Percentiles rank a stretch among this genome's conserved stretches.
phyloP scores from a whole-genome alignment of 257 asterid genomes.

The Solanum clarkiae region DNA sequence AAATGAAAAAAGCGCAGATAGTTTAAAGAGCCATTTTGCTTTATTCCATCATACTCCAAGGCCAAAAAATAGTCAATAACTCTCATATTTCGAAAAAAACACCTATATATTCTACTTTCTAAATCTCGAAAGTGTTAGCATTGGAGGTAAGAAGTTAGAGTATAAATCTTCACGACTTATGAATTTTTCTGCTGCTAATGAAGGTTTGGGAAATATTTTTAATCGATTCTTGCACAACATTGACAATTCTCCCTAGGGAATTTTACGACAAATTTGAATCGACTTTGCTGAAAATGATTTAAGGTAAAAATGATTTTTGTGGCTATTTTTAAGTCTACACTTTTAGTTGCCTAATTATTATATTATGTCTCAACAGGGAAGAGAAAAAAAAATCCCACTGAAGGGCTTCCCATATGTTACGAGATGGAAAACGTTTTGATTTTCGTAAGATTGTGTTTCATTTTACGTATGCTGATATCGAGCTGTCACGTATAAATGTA shows the following conservation, averaged over 20 bases:
- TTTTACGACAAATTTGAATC: slow-evolving; percentile 14
- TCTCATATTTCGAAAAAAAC: too few relatives aligned
- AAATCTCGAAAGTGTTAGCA: too few relatives aligned
- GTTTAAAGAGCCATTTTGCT: too few relatives aligned
- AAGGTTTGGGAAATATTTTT: too few relatives aligned
- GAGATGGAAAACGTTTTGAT: neutral
- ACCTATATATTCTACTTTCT: too few relatives aligned
- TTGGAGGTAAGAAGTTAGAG: too few relatives aligned
- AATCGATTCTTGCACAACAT: too few relatives aligned
- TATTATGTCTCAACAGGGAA: neutral
- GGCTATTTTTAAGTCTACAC: neutral
- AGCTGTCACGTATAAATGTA: slow-evolving; percentile 4
- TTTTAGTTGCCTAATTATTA: neutral
- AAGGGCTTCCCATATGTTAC: neutral
- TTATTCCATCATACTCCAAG: too few relatives aligned
- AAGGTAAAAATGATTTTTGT: neutral
- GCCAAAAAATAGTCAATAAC: too few relatives aligned
- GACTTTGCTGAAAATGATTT: neutral
- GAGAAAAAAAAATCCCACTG: neutral
- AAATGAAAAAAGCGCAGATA: too few relatives aligned
- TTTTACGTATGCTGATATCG: slow-evolving; percentile 36
- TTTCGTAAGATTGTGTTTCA: slow-evolving; percentile 20
- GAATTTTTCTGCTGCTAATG: too few relatives aligned
- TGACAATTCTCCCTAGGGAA: slow-evolving; percentile 16
- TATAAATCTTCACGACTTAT: too few relatives aligned